phyloP scores from a whole-genome alignment of 1,284 basidiomycete genomes.

The Trametes sp. region DNA sequence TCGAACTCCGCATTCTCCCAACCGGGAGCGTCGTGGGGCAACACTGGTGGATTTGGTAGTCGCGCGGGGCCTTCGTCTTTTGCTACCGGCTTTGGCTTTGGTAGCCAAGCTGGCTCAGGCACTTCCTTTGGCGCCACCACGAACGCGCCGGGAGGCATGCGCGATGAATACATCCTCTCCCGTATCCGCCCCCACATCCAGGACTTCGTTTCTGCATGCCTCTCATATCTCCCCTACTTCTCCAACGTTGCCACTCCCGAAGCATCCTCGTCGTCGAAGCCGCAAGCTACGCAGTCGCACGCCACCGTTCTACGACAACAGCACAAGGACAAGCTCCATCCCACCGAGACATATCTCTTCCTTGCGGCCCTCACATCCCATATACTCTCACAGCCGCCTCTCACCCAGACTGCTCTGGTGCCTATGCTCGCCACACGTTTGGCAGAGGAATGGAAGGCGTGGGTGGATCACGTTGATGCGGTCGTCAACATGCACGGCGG shows the following conservation, averaged over 20 bases:
- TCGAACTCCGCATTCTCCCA: constrained; percentile 58
- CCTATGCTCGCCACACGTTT: constrained; percentile 68
- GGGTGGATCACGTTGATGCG: constrained; percentile 74
- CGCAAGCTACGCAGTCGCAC: constrained; percentile 45
- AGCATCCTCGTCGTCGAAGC: constrained; percentile 28
- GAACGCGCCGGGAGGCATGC: constrained; percentile 60
- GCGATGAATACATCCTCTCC: constrained; percentile 77
- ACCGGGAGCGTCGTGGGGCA: constrained; percentile 36
- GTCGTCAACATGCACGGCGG: constrained; percentile 74
- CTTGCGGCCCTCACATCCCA: constrained; percentile 73
- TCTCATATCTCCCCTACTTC: constrained; percentile 85
- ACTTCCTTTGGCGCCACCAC: constrained; percentile 36
- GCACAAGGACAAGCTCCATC: constrained; percentile 69
- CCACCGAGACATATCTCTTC: constrained; percentile 75
- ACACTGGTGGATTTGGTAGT: constrained; percentile 31
- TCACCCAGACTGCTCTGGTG: constrained; percentile 65
- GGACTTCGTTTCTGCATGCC: constrained; percentile 77
- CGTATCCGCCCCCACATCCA: constrained; percentile 76
- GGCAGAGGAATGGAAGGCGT: constrained; percentile 75
- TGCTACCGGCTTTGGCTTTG: constrained; percentile 59
- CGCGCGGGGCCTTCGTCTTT: constrained; percentile 32
- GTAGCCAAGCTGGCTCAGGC: constrained; percentile 39
- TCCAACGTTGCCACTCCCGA: constrained; percentile 55
- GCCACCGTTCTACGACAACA: constrained; percentile 53
- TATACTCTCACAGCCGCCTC: constrained; percentile 67